A percentile compares a stretch with the other conserved stretches of the same genome.
Evolutionary conservation across 23 red algal genomes (phyloP).

Genomic region (Cyanidioschyzon merolae): DNA sequence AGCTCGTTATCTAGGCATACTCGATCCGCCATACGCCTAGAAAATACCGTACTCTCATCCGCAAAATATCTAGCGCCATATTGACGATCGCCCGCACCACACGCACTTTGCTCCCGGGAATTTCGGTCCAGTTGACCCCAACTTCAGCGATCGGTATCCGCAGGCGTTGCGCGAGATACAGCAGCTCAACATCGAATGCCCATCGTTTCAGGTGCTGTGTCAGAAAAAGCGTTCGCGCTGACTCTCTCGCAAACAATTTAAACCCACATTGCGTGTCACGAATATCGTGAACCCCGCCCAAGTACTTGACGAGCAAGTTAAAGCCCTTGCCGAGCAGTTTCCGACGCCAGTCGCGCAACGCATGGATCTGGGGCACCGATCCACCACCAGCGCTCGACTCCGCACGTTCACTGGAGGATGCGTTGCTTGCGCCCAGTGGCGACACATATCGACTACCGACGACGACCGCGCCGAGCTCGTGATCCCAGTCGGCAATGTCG

Average conservation of each 20-base stretch:
- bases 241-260: conserved; percentile 67
- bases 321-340: conserved; percentile 59
- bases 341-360: conserved; percentile 20
- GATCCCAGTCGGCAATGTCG: conserved; percentile 15
- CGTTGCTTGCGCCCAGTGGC: background rate
- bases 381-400: background rate
- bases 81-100: conserved; percentile 57
- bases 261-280: conserved; percentile 96
- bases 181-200: conserved; percentile 96
- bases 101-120: conserved; percentile 75
- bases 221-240: conserved; percentile 42
- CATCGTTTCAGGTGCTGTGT: conserved; percentile 58
- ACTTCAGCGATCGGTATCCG: conserved; percentile 59
- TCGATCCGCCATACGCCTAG: conserved; percentile 48
- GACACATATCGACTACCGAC: conserved; percentile 36
- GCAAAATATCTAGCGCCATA: conserved; percentile 65
- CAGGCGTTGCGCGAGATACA: conserved; percentile 59
- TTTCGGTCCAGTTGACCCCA: conserved; percentile 73
- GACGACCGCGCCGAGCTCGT: conserved; percentile 20
- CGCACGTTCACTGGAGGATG: background rate
- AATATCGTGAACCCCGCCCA: conserved; percentile 65
- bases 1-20: background rate
- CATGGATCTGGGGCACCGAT: background rate
- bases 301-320: conserved; percentile 36
- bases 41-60: conserved; percentile 59